phyloP scores from a whole-genome alignment of 768 basidiomycete genomes.

The Leccinum disarticulatum region DNA sequence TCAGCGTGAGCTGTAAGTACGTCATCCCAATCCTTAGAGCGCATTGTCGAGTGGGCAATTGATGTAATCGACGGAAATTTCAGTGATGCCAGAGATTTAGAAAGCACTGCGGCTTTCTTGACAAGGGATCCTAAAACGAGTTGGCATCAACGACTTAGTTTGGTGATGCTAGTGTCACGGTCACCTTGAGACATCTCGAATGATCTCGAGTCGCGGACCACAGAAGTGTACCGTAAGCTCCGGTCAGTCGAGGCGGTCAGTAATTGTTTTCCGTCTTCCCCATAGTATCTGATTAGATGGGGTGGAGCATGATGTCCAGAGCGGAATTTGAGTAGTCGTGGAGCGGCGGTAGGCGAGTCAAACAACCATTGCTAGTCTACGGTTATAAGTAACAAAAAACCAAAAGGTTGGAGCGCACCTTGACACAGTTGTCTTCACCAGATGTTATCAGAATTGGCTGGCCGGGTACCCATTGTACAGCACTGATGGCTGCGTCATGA shows the following conservation, averaged over 20 bases:
- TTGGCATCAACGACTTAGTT: constrained; percentile 4
- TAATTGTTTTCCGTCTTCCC: constrained; percentile 94
- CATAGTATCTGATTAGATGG: constrained; percentile 91
- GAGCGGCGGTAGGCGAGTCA: constrained; percentile 84
- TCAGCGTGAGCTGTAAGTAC: constrained; percentile 88
- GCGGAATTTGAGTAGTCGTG: constrained; percentile 86
- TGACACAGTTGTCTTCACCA: constrained; percentile 93
- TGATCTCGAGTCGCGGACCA: constrained; percentile 92
- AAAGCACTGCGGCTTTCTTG: constrained; percentile 76
- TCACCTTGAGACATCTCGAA: constrained; percentile 93
- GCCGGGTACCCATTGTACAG: constrained; percentile 89
- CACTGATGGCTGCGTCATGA: constrained; percentile 82
- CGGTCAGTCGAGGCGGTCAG: constrained; percentile 89
- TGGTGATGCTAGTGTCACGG: constrained; percentile 3
- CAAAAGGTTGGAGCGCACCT: constrained; percentile 48
- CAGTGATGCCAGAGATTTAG: constrained; percentile 75
- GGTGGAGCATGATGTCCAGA: constrained; percentile 92
- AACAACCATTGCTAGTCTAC: constrained; percentile 90
- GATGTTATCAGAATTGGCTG: constrained; percentile 90
- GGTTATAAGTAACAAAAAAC: constrained; percentile 6
- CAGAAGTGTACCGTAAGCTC: constrained; percentile 83
- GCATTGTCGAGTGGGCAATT: constrained; percentile 73
- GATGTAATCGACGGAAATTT: constrained; percentile 82
- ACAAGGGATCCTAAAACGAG: constrained; percentile 66
- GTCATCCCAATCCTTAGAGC: constrained; percentile 97